Conservation (phyloP, 345 rosid species). For the Jatropha curcas region DNA sequence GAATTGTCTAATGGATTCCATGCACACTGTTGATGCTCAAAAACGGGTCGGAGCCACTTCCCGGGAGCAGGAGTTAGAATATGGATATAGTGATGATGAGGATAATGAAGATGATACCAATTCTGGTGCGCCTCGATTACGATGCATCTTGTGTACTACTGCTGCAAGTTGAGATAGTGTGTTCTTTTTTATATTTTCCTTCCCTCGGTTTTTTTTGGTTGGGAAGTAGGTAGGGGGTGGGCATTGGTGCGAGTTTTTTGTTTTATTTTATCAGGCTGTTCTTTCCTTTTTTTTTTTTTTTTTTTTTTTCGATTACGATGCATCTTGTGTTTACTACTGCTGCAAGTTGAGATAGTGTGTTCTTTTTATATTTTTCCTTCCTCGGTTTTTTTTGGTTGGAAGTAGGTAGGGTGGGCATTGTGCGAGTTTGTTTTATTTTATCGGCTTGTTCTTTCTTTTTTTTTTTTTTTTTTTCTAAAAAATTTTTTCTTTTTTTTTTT, state of each 20-base stretch:
- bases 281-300: background rate
- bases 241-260: background rate
- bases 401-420: background rate
- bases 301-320: slow-evolving; percentile 43
- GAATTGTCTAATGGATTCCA: slow-evolving; percentile 79
- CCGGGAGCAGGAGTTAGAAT: slow-evolving; percentile 34
- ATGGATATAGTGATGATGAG: slow-evolving; percentile 41
- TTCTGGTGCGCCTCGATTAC: slow-evolving; percentile 52
- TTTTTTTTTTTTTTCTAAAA: background rate
- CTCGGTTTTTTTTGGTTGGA: slow-evolving; percentile 1
- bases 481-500: background rate
- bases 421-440: slow-evolving; percentile 4
- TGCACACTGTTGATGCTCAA: slow-evolving; percentile 48
- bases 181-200: background rate
- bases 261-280: slow-evolving; percentile 6
- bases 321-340: slow-evolving; percentile 98
- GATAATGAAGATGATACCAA: slow-evolving; percentile 44
- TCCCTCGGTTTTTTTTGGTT: slow-evolving; percentile 5
- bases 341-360: slow-evolving; percentile 48
- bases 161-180: slow-evolving; percentile 60
- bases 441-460: background rate
- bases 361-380: background rate
- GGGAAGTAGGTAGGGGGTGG: background rate
- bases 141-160: slow-evolving; percentile 97
- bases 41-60: slow-evolving; percentile 36